Conservation (phyloP, 495 filamentous ascomycete genomes). For the Aspergillus conjunctus region DNA sequence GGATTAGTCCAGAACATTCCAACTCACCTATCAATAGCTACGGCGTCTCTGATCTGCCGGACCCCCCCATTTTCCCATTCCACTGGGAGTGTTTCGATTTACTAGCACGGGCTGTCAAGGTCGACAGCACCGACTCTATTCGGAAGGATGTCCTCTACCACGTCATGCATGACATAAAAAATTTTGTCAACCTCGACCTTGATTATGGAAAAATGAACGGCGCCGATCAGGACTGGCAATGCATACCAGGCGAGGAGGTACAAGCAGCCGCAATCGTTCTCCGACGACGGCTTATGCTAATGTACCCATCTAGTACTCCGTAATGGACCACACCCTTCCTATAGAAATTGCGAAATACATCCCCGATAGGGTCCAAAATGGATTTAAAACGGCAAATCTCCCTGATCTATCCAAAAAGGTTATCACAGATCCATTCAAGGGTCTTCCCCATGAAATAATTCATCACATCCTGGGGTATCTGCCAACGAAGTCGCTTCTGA, state of each 20-base stretch:
- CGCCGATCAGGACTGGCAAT: background rate
- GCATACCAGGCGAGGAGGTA: slow-evolving; percentile 10
- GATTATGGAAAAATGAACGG: slow-evolving; percentile 1
- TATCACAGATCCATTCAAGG: background rate
- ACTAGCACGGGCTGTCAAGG: background rate
- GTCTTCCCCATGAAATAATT: slow-evolving; percentile 3
- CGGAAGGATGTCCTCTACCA: background rate
- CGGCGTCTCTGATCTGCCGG: background rate
- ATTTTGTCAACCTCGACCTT: background rate
- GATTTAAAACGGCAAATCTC: too few species aligned
- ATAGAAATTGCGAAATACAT: too few species aligned
- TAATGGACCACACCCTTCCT: background rate
- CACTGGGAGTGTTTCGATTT: slow-evolving; percentile 2
- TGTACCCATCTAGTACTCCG: background rate
- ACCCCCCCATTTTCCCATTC: background rate
- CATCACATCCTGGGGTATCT: background rate
- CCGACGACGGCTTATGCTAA: background rate
- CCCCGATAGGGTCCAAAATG: background rate
- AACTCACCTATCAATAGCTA: background rate
- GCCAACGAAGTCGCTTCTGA: background rate
- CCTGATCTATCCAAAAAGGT: background rate
- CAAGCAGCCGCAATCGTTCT: background rate
- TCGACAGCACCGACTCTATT: background rate
- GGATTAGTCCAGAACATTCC: background rate
- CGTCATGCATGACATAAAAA: background rate